Evolutionary conservation across 2,329 filamentous ascomycete species (phyloP).

Genomic region (Trichoderma atroviride): DNA sequence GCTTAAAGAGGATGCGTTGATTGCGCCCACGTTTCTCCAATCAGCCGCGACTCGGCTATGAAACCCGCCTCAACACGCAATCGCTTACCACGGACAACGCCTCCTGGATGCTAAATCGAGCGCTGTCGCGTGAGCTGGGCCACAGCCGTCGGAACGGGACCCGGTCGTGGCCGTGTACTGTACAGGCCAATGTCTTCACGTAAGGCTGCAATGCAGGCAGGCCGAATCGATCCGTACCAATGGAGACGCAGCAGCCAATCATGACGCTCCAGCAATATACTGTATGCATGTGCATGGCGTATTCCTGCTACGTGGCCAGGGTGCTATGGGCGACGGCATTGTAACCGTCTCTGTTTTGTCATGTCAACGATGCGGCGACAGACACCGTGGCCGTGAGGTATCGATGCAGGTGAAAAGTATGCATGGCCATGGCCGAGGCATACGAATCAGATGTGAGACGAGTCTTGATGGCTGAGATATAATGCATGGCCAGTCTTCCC

Average conservation of each 20-base stretch:
- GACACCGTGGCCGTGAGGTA: constrained; percentile 11
- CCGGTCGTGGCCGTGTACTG: constrained; percentile 24
- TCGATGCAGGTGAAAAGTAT: constrained; percentile 24
- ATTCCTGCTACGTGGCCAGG: constrained; percentile 26
- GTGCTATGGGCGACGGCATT: constrained; percentile 6
- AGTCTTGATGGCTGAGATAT: neutral
- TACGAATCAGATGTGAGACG: neutral
- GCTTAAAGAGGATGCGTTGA: constrained; percentile 23
- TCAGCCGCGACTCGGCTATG: neutral
- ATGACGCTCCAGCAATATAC: constrained; percentile 21
- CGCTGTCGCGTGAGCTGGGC: constrained; percentile 2
- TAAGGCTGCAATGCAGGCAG: constrained; percentile 28
- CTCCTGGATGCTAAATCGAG: neutral
- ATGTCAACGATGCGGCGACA: neutral
- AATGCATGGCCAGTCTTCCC: constrained; percentile 13
- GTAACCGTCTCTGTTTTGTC: neutral
- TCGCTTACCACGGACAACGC: neutral
- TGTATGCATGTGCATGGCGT: constrained; percentile 24
- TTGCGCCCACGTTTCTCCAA: constrained; percentile 23
- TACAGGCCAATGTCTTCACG: constrained; percentile 19
- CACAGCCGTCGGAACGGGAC: neutral
- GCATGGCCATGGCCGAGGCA: constrained; percentile 13
- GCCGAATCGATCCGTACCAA: neutral
- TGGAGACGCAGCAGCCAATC: constrained; percentile 23
- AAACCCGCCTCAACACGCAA: constrained; percentile 22